Evolutionary conservation across 768 basidiomycete genomes (phyloP), one percentile per base, ranked within the genome.

Genomic region (Gloeopeniophorella convolvens): DNA sequence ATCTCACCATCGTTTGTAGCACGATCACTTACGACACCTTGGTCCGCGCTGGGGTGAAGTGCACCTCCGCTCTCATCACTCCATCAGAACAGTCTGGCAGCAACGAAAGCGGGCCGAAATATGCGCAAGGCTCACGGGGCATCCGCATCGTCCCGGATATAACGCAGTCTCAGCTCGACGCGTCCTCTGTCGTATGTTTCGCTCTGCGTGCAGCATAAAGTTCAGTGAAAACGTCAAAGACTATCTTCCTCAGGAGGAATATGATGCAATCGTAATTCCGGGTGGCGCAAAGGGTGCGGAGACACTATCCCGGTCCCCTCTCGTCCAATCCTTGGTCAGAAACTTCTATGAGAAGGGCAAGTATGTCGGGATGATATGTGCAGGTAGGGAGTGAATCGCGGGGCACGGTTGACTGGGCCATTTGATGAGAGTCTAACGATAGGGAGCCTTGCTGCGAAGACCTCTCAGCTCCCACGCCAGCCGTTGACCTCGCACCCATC

Each of bases 1-100:
- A 31, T 39, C 31, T 37, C 20, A 5, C 16, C 61, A n/a, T n/a
- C n/a, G n/a, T n/a, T n/a, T n/a, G n/a, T n/a, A 90, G 87, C 59
- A 87, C 86, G 8, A 82, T 90, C 67, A 75, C 80, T 9, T 91
- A 86, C 62, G 89, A 90, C 60, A 87, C 83, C 5, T 80, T 91
- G 40, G 82, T 88, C 21, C 82, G 89, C 28, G 89, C 80, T 3
- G 86, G 88, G 11, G 68, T 89, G 16, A 58, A 65, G 12, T 78
- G 78, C 48, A 76, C 75, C 5, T 90, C 89, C 27, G 87, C 82
- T 0, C 83, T 78, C 46, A 68, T 68, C 69, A 78, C 40, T 68
- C 45, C 59, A 1, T 53, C 56, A 6, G 42, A 42, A 36, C 42
- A 45, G 26, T 21, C 28, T 12, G 24, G 27, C 9, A 12, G n/a